These are phyloP conservation scores for Leptographium galeiforme DNA, from an alignment of 2,329 filamentous ascomycete species.

Conservation along the genomic window DNA sequence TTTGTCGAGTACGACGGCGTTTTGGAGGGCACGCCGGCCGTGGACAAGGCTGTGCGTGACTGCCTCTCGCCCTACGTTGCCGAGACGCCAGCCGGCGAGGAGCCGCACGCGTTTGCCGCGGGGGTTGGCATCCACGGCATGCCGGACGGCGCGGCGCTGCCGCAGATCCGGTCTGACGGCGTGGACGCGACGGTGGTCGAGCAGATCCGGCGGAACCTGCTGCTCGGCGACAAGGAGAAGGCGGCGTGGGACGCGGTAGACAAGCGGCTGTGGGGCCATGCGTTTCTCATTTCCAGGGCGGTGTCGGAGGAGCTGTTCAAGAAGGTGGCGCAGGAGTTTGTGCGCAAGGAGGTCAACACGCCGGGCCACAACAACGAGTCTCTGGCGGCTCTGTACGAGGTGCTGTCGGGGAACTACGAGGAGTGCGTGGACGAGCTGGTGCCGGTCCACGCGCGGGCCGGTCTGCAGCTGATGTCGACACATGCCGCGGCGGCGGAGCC, in stretches of 20 bases:
- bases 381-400: conserved; percentile 80
- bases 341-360: conserved; percentile 85
- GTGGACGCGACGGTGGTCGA: conserved; percentile 58
- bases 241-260: conserved; percentile 91
- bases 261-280: conserved; percentile 90
- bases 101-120: conserved; percentile 7
- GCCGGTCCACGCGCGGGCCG: conserved; percentile 79
- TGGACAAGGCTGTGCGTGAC: conserved; percentile 62
- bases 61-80: conserved; percentile 35
- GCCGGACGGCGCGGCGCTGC: conserved; percentile 13
- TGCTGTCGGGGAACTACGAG: conserved; percentile 85
- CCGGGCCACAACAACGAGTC: conserved; percentile 70
- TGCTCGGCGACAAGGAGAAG: conserved; percentile 74
- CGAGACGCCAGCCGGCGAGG: neutral
- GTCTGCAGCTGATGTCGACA: conserved; percentile 81
- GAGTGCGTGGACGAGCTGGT: conserved; percentile 95
- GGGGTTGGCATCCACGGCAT: conserved; percentile 8
- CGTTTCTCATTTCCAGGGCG: conserved; percentile 71
- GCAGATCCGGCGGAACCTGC: conserved; percentile 57
- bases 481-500: conserved; percentile 40
- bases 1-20: conserved; percentile 78
- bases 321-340: conserved; percentile 88
- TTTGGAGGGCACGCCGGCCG: conserved; percentile 57
- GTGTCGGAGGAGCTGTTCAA: conserved; percentile 78
- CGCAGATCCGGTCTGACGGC: conserved; percentile 35